Percentiles rank a stretch among this genome's conserved stretches.
Evolutionary conservation across 1,284 basidiomycete genomes (phyloP).

Genomic region (Ganoderma sinense): DNA sequence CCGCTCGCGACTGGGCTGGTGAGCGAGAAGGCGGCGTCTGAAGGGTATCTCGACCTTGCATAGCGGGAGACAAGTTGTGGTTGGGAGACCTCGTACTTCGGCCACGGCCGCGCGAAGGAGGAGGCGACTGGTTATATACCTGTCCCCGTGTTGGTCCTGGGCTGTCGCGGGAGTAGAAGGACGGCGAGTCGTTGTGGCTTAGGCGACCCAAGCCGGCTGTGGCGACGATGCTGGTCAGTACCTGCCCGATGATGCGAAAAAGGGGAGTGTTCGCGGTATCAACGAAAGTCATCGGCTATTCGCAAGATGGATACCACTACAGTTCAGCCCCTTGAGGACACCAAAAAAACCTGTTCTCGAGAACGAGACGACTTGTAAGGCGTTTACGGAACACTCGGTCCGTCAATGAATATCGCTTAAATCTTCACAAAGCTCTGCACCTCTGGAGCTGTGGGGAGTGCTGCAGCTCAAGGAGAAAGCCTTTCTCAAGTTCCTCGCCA

Average conservation of each 20-base stretch:
- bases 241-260: neutral
- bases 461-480: no score
- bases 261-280: neutral
- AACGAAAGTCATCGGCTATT: neutral
- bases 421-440: no score
- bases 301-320: neutral
- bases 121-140: conserved; percentile 20
- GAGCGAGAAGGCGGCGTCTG: conserved; percentile 38
- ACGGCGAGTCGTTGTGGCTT: conserved; percentile 34
- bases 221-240: neutral
- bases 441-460: no score
- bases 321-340: neutral
- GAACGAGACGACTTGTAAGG: neutral
- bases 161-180: conserved; percentile 34
- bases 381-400: no score
- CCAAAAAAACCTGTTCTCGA: no score
- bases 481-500: no score
- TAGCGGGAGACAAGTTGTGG: conserved; percentile 24
- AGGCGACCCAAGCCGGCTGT: conserved; percentile 29
- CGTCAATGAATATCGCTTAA: no score
- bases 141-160: conserved; percentile 24
- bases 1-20: conserved; percentile 48
- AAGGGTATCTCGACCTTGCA: conserved; percentile 30
- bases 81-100: conserved; percentile 20
- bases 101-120: conserved; percentile 23